A percentile compares a stretch with the other conserved stretches of the same genome.
Conservation (phyloP, 116 monocot genomes). For the Zostera marina region DNA sequence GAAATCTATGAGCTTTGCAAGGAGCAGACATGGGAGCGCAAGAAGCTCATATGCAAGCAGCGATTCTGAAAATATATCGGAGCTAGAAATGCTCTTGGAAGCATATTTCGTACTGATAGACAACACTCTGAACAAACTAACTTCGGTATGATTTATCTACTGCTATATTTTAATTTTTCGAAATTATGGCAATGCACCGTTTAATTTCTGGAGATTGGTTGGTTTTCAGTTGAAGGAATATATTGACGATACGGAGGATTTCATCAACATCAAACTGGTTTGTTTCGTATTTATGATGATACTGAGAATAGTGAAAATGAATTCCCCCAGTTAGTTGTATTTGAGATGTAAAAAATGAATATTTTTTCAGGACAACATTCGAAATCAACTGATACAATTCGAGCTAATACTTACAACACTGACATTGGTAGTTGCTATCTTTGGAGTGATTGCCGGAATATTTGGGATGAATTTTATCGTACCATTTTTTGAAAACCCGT, state of each 20-base stretch:
- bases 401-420: conserved; percentile 82
- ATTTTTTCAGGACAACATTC: conserved; percentile 74
- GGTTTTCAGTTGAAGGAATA: conserved; percentile 90
- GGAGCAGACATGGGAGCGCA: conserved; percentile 75
- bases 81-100: conserved; percentile 90
- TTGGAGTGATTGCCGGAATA: conserved; percentile 87
- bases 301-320: too few relatives aligned
- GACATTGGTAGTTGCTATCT: conserved; percentile 85
- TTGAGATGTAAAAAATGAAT: not conserved
- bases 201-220: too few relatives aligned
- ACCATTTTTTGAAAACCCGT: conserved; percentile 37
- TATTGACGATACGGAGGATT: conserved; percentile 97
- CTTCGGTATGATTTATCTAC: conserved; percentile 34
- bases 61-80: conserved; percentile 57
- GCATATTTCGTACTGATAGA: conserved; percentile 95
- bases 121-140: conserved; percentile 80
- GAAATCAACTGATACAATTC: conserved; percentile 95
- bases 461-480: conserved; percentile 95
- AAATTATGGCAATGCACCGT: too few relatives aligned
- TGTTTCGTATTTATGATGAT: not conserved
- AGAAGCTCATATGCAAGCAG: conserved; percentile 38
- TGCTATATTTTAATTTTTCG: not conserved
- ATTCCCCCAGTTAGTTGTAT: too few relatives aligned
- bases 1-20: conserved; percentile 50
- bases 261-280: conserved; percentile 96